Conservation (phyloP, 441 rosid species). For the Brassica balearica region DNA sequence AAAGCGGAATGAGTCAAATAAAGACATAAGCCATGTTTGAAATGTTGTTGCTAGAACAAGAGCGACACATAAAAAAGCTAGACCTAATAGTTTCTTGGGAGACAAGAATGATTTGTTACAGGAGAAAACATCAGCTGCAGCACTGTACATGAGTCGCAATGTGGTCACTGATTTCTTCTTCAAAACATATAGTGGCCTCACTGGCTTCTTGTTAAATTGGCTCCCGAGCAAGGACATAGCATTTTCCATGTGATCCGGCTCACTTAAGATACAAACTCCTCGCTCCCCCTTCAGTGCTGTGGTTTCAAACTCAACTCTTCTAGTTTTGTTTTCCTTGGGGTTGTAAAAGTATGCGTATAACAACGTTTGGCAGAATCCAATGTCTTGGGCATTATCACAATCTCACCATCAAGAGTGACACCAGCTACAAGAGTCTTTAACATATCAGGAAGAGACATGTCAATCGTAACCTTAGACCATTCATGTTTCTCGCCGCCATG, state of each 20-base stretch:
- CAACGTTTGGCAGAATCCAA: neutral
- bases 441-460: neutral
- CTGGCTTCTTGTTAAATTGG: neutral
- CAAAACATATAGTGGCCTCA: too few relatives aligned
- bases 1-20: neutral
- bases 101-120: neutral
- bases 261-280: neutral
- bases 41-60: neutral
- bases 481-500: neutral
- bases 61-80: neutral
- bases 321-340: neutral
- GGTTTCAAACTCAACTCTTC: neutral
- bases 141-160: too few relatives aligned
- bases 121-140: neutral
- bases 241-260: neutral
- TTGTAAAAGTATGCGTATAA: neutral
- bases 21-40: neutral
- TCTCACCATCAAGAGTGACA: slow-evolving; percentile 13
- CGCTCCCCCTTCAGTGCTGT: neutral
- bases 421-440: slow-evolving; percentile 7
- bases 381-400: slow-evolving; percentile 17
- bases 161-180: neutral
- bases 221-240: neutral
- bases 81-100: neutral
- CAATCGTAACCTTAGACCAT: neutral